These are phyloP conservation scores for Sporopachydermia cereana DNA, from an alignment of 1,139 yeast species.

Conservation along the genomic window DNA sequence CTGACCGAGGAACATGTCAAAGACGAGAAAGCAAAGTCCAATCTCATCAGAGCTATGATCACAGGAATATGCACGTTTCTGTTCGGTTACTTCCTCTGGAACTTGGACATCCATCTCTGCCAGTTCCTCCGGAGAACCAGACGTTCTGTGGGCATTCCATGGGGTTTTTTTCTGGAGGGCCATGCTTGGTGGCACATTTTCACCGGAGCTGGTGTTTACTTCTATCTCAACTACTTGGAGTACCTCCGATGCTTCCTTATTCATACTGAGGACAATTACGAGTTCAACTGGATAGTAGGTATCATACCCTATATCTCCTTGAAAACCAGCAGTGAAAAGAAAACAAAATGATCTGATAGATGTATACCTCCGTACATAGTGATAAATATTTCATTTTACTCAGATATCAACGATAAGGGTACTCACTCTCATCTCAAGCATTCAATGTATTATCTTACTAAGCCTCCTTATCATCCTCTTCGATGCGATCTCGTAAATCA, in stretches of 20 bases:
- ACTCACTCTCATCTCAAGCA: no score
- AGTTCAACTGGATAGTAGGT: constrained; percentile 40
- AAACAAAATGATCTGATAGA: no score
- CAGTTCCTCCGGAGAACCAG: constrained; percentile 48
- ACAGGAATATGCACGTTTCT: constrained; percentile 55
- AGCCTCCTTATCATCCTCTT: no score
- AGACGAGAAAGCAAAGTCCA: constrained; percentile 33
- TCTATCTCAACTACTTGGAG: constrained; percentile 47
- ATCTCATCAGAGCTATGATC: constrained; percentile 42
- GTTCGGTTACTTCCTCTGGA: constrained; percentile 73
- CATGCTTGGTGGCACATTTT: constrained; percentile 98
- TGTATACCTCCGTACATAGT: no score
- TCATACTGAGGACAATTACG: constrained; percentile 39
- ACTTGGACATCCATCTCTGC: constrained; percentile 76
- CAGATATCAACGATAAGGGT: no score
- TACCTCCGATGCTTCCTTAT: constrained; percentile 53
- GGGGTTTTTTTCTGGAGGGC: constrained; percentile 79
- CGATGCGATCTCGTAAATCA: no score
- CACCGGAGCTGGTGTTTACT: constrained; percentile 76
- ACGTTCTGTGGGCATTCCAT: constrained; percentile 69
- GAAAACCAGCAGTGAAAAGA: neutral
- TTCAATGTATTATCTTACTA: no score
- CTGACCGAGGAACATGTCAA: constrained; percentile 42
- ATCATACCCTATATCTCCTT: constrained; percentile 26
- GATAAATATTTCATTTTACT: no score